phyloP scores from a whole-genome alignment of 139 green algal species.

The Chlorella sp. region DNA sequence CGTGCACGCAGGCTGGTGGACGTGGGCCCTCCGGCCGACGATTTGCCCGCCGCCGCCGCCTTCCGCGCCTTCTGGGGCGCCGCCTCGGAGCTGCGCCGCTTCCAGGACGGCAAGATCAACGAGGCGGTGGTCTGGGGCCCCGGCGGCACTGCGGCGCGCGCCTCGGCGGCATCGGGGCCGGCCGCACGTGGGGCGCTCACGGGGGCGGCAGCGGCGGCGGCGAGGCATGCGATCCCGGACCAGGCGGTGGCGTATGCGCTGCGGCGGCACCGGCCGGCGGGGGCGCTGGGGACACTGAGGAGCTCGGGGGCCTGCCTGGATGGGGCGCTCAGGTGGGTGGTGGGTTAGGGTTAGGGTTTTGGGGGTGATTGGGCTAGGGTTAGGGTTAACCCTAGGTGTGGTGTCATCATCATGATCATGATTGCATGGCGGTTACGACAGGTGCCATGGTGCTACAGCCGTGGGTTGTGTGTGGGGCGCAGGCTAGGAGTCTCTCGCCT shows the following conservation, averaged over 20 bases:
- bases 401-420: too few relatives aligned
- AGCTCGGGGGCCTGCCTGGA: neutral
- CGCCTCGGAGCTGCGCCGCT: slow-evolving; percentile 53
- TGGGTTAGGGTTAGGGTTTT: too few relatives aligned
- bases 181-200: slow-evolving; percentile 10
- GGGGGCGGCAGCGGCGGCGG: neutral
- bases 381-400: too few relatives aligned
- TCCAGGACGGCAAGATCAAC: slow-evolving; percentile 65
- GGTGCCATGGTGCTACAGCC: too few relatives aligned
- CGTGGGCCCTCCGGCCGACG: slow-evolving; percentile 61
- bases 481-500: too few relatives aligned
- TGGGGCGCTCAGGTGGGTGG: neutral
- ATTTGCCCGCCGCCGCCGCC: slow-evolving; percentile 29
- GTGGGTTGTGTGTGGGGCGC: too few relatives aligned
- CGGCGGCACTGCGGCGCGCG: too few relatives aligned
- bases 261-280: neutral
- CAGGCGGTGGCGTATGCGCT: slow-evolving; percentile 10
- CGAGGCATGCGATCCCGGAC: slow-evolving; percentile 53
- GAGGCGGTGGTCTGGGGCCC: slow-evolving; percentile 73
- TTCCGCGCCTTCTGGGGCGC: slow-evolving; percentile 77
- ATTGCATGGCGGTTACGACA: too few relatives aligned
- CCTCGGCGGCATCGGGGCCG: too few relatives aligned
- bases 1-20: slow-evolving; percentile 46
- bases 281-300: neutral
- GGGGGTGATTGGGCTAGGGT: too few relatives aligned